A percentile compares a stretch with the other conserved stretches of the same genome.
phyloP scores from a whole-genome alignment of 371 early-diverging fungal genomes.

The Nematocida ironsii region DNA sequence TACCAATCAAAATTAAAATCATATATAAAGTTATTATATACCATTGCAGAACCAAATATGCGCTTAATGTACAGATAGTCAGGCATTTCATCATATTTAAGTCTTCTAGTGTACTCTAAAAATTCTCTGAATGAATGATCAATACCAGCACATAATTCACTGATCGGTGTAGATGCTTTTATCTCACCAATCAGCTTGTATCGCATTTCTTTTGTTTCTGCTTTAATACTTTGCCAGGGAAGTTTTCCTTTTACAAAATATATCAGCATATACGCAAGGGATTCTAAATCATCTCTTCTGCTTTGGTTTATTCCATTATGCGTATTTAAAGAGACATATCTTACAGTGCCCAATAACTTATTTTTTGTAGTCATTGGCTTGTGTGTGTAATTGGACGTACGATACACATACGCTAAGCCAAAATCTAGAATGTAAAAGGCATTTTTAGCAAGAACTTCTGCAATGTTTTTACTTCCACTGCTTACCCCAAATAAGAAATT shows the following conservation, averaged over 20 bases:
- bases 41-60: conserved; percentile 54
- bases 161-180: conserved; percentile 31
- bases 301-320: conserved; percentile 59
- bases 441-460: conserved; percentile 80
- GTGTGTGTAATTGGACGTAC: conserved; percentile 47
- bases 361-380: conserved; percentile 47
- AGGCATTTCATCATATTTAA: conserved; percentile 90
- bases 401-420: conserved; percentile 67
- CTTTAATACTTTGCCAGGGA: conserved; percentile 65
- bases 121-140: conserved; percentile 71
- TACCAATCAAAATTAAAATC: conserved; percentile 59
- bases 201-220: conserved; percentile 47
- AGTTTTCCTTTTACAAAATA: conserved; percentile 67
- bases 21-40: conserved; percentile 47
- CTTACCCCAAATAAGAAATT: conserved; percentile 93
- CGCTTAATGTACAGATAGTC: conserved; percentile 73
- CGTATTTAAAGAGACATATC: conserved; percentile 66
- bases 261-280: conserved; percentile 63
- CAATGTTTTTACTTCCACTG: conserved; percentile 77
- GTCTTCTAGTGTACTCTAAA: conserved; percentile 81
- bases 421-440: conserved; percentile 71
- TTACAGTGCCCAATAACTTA: conserved; percentile 64
- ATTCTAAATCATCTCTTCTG: conserved; percentile 67
- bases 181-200: conserved; percentile 49
- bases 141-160: conserved; percentile 53